Conservation (phyloP, 345 rosid species). For the Camelina neglecta region DNA sequence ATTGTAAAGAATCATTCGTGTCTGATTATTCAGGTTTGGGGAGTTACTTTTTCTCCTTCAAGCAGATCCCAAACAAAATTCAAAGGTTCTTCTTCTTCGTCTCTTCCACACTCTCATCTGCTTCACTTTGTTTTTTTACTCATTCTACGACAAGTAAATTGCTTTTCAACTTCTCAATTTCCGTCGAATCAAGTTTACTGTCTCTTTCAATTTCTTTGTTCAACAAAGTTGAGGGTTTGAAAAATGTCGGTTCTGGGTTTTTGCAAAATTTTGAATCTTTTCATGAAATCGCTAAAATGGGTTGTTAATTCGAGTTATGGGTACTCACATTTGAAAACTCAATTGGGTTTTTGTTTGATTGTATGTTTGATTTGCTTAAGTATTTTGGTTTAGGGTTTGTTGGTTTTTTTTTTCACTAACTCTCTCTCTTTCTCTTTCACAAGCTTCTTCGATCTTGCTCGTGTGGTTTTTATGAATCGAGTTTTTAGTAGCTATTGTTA, state of each 20-base stretch:
- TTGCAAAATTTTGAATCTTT: slow-evolving; percentile 4
- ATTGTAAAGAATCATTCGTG: too few relatives aligned
- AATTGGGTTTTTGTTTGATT: background rate
- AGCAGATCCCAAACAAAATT: slow-evolving; percentile 26
- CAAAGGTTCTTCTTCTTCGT: slow-evolving; percentile 24
- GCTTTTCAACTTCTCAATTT: slow-evolving; percentile 13
- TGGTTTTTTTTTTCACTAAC: background rate
- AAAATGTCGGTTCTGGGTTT: slow-evolving; percentile 18
- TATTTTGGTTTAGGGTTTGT: slow-evolving; percentile 28
- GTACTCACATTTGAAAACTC: slow-evolving; percentile 24
- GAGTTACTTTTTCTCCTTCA: slow-evolving; percentile 8
- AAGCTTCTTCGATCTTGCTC: slow-evolving; percentile 21
- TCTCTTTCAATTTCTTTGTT: background rate
- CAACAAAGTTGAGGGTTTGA: slow-evolving; percentile 3
- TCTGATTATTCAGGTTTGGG: slow-evolving; percentile 9
- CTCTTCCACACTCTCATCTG: background rate
- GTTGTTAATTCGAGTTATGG: slow-evolving; percentile 1
- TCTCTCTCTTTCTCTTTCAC: background rate
- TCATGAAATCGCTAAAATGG: slow-evolving; percentile 4
- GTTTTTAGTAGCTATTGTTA: background rate
- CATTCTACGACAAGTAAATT: background rate
- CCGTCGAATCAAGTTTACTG: background rate
- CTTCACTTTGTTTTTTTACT: slow-evolving; percentile 2
- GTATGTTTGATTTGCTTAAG: background rate
- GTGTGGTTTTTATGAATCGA: slow-evolving; percentile 17